A percentile compares a stretch with the other conserved stretches of the same genome.
Evolutionary conservation across 2,329 filamentous ascomycete species (phyloP).

Genomic region (Paramyrothecium sp.): DNA sequence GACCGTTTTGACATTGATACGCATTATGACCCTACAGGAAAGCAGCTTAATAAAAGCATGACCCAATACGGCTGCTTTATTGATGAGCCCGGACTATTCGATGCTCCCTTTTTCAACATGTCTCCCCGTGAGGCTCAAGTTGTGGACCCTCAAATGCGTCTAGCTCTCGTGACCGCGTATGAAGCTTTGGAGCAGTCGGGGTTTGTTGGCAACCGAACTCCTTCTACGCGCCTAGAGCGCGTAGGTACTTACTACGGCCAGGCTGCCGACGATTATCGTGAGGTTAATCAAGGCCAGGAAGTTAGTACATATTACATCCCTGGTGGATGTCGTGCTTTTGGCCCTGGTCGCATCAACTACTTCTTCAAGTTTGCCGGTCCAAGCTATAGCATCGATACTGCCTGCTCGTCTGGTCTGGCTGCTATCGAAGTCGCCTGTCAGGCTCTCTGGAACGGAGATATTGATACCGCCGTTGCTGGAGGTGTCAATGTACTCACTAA

Average conservation of each 20-base stretch:
- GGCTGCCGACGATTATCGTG: constrained; percentile 74
- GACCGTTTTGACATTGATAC: constrained; percentile 67
- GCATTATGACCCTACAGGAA: constrained; percentile 66
- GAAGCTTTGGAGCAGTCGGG: constrained; percentile 78
- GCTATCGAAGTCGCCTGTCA: constrained; percentile 62
- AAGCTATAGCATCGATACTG: constrained; percentile 70
- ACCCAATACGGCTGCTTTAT: constrained; percentile 70
- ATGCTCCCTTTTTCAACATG: constrained; percentile 81
- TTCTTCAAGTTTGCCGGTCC: constrained; percentile 73
- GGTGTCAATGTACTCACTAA: constrained; percentile 65
- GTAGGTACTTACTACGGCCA: constrained; percentile 75
- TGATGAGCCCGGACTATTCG: constrained; percentile 70
- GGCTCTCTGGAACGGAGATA: constrained; percentile 62
- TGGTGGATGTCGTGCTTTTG: constrained; percentile 27
- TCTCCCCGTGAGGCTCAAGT: constrained; percentile 74
- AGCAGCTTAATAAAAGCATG: constrained; percentile 65
- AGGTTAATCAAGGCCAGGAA: constrained; percentile 70
- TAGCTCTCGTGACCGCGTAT: constrained; percentile 73
- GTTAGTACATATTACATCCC: constrained; percentile 58
- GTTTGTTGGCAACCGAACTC: constrained; percentile 64
- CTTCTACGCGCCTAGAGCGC: constrained; percentile 58
- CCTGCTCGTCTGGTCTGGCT: constrained; percentile 70
- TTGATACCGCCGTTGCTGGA: constrained; percentile 64
- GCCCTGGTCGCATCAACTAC: constrained; percentile 50
- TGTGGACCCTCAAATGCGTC: constrained; percentile 73